Evolutionary conservation across 345 rosid species (phyloP).

Genomic region (Hibiscus mutabilis): DNA sequence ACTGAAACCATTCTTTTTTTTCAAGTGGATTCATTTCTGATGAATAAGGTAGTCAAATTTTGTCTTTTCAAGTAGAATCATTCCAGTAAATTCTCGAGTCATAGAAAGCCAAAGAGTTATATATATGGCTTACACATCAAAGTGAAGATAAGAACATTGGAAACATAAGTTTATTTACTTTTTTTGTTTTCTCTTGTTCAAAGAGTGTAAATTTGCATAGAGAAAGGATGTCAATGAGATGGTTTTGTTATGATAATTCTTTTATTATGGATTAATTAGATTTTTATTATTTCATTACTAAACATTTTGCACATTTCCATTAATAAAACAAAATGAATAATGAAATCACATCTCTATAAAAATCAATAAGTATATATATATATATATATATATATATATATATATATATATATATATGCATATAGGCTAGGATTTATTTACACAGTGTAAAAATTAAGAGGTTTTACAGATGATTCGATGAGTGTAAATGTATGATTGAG

Average conservation of each 20-base stretch:
- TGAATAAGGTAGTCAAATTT: constrained; percentile 31
- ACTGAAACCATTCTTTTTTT: constrained; percentile 24
- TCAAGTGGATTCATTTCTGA: constrained; percentile 11
- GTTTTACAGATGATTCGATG: too few species aligned
- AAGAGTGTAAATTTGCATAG: neutral
- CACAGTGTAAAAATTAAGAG: too few species aligned
- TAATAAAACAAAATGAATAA: too few species aligned
- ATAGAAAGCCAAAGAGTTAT: constrained; percentile 20
- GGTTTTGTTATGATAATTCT: constrained; percentile 2
- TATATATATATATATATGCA: too few species aligned
- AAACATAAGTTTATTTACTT: neutral
- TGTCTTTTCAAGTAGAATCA: neutral
- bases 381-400: too few species aligned
- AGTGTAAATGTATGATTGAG: too few species aligned
- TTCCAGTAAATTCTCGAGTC: constrained; percentile 27
- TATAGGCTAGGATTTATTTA: too few species aligned
- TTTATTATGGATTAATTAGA: neutral
- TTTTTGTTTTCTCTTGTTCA: too few species aligned
- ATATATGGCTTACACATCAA: constrained; percentile 24
- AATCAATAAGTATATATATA: too few species aligned
- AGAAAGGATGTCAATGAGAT: neutral
- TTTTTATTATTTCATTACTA: too few species aligned
- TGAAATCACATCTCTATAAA: too few species aligned
- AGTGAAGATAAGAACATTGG: constrained; percentile 2
- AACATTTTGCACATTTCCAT: too few species aligned